Evolutionary conservation across 176 grass and related monocot genomes (phyloP).

Genomic region (Olyra latifolia): DNA sequence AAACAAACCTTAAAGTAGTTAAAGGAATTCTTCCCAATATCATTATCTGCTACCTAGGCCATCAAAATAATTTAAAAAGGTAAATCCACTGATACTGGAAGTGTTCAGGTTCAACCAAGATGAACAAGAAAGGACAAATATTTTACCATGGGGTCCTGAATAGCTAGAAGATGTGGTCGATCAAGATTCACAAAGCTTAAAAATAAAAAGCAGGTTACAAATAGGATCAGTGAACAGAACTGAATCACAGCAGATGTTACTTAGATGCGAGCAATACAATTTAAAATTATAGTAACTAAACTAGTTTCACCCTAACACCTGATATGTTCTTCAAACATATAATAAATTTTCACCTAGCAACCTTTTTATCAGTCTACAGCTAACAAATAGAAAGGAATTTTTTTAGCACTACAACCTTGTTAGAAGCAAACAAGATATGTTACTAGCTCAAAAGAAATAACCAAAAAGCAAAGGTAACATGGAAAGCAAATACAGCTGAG

Average conservation of each 20-base stretch:
- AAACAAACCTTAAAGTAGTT: constrained; percentile 87
- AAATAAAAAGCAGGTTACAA: not conserved
- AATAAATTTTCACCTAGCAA: constrained; percentile 3
- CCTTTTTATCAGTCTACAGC: not conserved
- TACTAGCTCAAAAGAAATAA: not conserved
- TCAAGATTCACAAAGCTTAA: constrained; percentile 81
- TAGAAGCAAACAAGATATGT: not conserved
- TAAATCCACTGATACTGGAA: constrained; percentile 33
- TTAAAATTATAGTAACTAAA: constrained; percentile 1
- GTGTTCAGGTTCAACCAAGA: constrained; percentile 20
- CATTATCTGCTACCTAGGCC: constrained; percentile 79
- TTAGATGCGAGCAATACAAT: not conserved
- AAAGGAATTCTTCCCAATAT: constrained; percentile 94
- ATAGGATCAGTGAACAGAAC: constrained; percentile 20
- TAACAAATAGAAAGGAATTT: not conserved
- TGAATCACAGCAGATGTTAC: constrained; percentile 15
- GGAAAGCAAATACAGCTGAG: not conserved
- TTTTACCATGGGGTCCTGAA: constrained; percentile 95
- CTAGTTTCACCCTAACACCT: not conserved
- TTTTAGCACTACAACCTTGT: not conserved
- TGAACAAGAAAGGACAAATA: constrained; percentile 33
- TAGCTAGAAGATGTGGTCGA: constrained; percentile 71
- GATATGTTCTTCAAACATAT: not conserved
- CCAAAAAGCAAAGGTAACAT: not conserved
- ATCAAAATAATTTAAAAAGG: constrained; percentile 25